A percentile compares a stretch with the other conserved stretches of the same genome.
phyloP scores from a whole-genome alignment of 75 land plant genomes.

The Gnetum montanum region DNA sequence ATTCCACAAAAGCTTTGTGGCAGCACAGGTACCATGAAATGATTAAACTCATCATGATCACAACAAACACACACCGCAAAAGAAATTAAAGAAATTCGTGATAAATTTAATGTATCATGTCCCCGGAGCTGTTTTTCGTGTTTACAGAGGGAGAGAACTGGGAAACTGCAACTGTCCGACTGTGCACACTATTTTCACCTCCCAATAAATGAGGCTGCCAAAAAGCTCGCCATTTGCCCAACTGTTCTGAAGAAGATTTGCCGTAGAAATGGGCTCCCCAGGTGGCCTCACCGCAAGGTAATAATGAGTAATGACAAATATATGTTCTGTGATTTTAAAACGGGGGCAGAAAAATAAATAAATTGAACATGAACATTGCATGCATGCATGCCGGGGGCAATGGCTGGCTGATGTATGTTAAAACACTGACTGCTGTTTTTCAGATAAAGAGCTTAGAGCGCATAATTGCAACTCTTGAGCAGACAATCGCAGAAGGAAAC shows the following conservation, averaged over 20 bases:
- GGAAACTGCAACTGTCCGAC: conserved; percentile 40
- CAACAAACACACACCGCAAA: conserved; percentile 13
- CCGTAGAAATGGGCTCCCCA: conserved; percentile 40
- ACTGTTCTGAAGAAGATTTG: conserved; percentile 73
- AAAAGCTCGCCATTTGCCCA: conserved; percentile 42
- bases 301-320: not conserved
- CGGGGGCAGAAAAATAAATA: not conserved
- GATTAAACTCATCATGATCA: conserved; percentile 16
- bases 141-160: conserved; percentile 69
- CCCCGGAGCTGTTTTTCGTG: not conserved
- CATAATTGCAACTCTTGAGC: conserved; percentile 34
- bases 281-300: conserved; percentile 89
- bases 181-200: conserved; percentile 41
- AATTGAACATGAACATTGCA: too few species aligned
- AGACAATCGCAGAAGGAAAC: conserved; percentile 26
- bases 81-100: not conserved
- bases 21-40: not conserved
- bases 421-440: too few species aligned
- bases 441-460: conserved; percentile 39
- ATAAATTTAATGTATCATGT: not conserved
- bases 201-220: conserved; percentile 67
- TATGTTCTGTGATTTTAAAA: not conserved
- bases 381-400: too few species aligned
- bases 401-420: too few species aligned
- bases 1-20: not conserved